phyloP scores from a whole-genome alignment of 768 basidiomycete genomes.

The Trametes cinnabarina region DNA sequence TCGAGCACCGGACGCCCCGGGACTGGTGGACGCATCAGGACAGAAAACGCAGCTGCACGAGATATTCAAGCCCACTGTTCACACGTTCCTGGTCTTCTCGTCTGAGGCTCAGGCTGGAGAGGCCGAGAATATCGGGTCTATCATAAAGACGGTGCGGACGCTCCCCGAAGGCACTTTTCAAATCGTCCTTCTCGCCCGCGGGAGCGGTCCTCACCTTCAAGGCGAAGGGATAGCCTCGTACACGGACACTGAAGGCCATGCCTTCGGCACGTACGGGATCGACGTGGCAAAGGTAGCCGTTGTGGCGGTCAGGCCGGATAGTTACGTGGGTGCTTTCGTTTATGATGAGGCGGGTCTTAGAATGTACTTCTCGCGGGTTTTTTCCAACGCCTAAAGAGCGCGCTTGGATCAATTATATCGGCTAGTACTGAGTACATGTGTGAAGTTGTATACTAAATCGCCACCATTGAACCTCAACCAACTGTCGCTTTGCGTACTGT shows the following conservation, averaged over 20 bases:
- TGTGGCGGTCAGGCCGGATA: slow-evolving; percentile 17
- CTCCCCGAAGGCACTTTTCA: background rate
- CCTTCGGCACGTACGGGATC: slow-evolving; percentile 6
- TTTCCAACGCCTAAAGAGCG: too few relatives aligned
- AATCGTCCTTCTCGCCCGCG: background rate
- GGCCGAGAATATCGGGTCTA: background rate
- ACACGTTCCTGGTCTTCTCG: slow-evolving; percentile 14
- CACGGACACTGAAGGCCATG: slow-evolving; percentile 13
- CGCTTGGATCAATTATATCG: too few relatives aligned
- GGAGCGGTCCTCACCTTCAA: background rate
- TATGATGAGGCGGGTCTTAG: background rate
- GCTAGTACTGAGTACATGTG: too few relatives aligned
- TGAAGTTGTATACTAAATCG: too few relatives aligned
- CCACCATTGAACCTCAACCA: too few relatives aligned
- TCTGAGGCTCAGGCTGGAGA: background rate
- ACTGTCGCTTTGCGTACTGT: too few relatives aligned
- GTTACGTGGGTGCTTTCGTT: slow-evolving; percentile 13
- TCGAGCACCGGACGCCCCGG: slow-evolving; percentile 45
- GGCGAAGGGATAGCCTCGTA: background rate
- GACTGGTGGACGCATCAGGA: slow-evolving; percentile 17
- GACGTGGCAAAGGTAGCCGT: background rate
- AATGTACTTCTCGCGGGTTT: background rate
- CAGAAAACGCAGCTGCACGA: slow-evolving; percentile 27
- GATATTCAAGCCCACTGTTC: slow-evolving; percentile 9
- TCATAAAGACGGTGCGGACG: background rate